Percentiles rank a stretch among this genome's conserved stretches.
These are phyloP conservation scores for Apiospora saccharicola DNA, from an alignment of 2,329 filamentous ascomycete genomes.

Conservation along the genomic window DNA sequence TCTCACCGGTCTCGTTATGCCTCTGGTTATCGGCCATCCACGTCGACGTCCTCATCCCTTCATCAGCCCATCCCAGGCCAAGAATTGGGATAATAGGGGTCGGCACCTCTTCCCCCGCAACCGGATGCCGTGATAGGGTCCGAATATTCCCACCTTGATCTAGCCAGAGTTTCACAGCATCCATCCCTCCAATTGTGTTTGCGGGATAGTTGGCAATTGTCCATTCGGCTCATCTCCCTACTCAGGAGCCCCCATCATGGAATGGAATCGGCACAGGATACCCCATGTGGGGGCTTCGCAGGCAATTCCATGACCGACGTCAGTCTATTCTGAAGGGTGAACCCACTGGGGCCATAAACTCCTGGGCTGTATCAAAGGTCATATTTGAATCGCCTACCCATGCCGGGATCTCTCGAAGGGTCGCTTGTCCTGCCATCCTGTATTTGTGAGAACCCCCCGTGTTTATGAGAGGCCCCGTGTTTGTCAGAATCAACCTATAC, in stretches of 20 bases:
- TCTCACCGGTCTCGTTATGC: neutral
- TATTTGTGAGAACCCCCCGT: neutral
- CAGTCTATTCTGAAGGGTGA: neutral
- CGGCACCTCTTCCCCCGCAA: slow-evolving; percentile 11
- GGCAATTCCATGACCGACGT: neutral
- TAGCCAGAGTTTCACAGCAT: slow-evolving; percentile 21
- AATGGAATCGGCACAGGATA: slow-evolving; percentile 1
- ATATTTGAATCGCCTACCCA: neutral
- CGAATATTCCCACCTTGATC: slow-evolving; percentile 10
- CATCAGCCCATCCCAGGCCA: neutral
- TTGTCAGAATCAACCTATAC: neutral
- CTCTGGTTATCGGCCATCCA: neutral
- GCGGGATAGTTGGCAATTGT: slow-evolving; percentile 13
- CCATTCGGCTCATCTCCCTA: slow-evolving; percentile 2
- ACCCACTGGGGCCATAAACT: neutral
- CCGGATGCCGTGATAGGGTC: neutral
- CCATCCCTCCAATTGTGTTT: slow-evolving; percentile 19
- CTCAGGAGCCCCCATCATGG: neutral
- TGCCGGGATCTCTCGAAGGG: neutral
- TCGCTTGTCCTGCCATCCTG: neutral
- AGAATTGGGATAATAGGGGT: slow-evolving; percentile 10
- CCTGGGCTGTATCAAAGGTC: neutral
- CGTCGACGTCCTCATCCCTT: slow-evolving; percentile 1
- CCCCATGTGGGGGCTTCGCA: slow-evolving; percentile 10
- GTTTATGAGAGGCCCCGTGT: neutral